Evolutionary conservation across 2,329 filamentous ascomycete genomes (phyloP), one percentile per base, ranked within the genome.

Genomic region (Cladosporium sp.): DNA sequence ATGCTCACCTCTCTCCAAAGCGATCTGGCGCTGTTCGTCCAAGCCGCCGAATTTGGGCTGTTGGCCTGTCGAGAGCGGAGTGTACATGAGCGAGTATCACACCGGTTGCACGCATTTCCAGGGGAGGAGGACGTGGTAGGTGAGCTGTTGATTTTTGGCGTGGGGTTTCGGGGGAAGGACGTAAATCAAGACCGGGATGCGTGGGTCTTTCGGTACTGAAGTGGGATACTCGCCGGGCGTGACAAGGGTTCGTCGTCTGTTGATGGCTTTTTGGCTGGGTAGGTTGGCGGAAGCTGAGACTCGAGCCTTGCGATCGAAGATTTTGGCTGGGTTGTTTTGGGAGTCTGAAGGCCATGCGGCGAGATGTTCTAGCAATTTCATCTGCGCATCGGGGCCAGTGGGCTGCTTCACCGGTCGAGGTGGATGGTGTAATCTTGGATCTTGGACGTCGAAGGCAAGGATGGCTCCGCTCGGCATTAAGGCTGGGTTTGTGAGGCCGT

Each of bases 101-200:
- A 96, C 76, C 0, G 89, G 82, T 30, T 83, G 75, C 30, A 97
- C 86, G 60, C 88, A 96, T 64, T 88, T 90, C 89, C 92, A 96
- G 0, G 93, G 93, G 3, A 93, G 78, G 19, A 97, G 75, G 1
- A 97, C 66, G 0, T 85, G 93, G 89, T 90, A 97, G 0, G 78
- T 84, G 0, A 86, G 85, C 42, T 86, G 83, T 1, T 75, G 72
- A 41, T 77, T 78, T 9, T 68, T 72, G n/a, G 24, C 15, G 18
- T 41, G 41, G 7, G 47, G 49, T 27, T 37, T 52, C 6, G 53
- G 27, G n/a, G 43, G 42, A 2, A 45, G 45, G 1, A 84, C 77
- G 4, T 89, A 75, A 5, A 95, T 70, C 1, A 92, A 73, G 34
- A 92, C 70, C 1, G 93, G 93, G 13, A 97, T 93, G 1, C 79